Conservation (phyloP, 805 yeast species). For the Yamadazyma takamatsuzukensis region DNA sequence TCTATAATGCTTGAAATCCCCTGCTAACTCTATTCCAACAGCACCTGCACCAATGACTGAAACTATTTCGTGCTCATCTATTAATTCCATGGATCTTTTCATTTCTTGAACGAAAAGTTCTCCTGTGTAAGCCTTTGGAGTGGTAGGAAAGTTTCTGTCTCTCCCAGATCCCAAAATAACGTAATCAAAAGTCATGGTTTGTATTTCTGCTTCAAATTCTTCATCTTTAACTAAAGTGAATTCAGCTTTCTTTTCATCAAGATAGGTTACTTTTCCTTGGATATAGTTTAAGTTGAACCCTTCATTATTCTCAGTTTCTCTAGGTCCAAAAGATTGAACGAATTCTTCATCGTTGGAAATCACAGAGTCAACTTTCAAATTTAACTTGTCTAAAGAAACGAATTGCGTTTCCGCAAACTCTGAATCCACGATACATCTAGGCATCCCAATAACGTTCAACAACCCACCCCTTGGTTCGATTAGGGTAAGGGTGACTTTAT, state of each 20-base stretch:
- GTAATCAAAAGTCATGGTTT: conserved; percentile 39
- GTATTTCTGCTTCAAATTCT: conserved; percentile 5
- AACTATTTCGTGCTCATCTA: conserved; percentile 28
- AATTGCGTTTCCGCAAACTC: conserved; percentile 38
- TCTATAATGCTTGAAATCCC: conserved; percentile 31
- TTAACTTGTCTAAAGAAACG: conserved; percentile 27
- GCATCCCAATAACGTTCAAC: conserved; percentile 37
- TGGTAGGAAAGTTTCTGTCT: conserved; percentile 51
- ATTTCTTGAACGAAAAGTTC: conserved; percentile 41
- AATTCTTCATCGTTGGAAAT: conserved; percentile 22
- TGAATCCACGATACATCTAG: conserved; percentile 34
- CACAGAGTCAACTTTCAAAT: conserved; percentile 24
- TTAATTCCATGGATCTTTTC: conserved; percentile 25
- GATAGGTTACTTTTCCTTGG: conserved; percentile 29
- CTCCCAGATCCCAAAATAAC: conserved; percentile 48
- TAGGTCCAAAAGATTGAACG: background rate
- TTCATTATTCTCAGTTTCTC: conserved; percentile 4
- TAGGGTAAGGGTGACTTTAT: conserved; percentile 26
- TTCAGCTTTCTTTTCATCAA: conserved; percentile 23
- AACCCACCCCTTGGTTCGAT: conserved; percentile 40
- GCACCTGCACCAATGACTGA: conserved; percentile 48
- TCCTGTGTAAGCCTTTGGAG: conserved; percentile 42
- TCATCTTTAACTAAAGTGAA: conserved; percentile 17
- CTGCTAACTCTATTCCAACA: conserved; percentile 41
- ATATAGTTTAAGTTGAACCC: conserved; percentile 17